Evolutionary conservation across 108 stramenopile species (phyloP), one percentile per base, ranked within the genome.

Genomic region (Cyclotella baltica): DNA sequence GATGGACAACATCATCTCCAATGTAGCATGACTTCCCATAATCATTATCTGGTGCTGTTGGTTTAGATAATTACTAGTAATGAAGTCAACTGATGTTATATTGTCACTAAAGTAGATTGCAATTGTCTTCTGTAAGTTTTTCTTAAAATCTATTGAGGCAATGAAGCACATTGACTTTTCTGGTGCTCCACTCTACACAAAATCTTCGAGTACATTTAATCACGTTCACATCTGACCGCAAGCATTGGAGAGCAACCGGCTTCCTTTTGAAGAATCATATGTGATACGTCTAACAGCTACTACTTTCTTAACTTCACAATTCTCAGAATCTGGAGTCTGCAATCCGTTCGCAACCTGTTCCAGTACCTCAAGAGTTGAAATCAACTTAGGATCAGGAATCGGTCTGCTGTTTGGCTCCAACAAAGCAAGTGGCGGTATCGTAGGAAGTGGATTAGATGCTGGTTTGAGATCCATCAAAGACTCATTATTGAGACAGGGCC

Each of bases 401-500:
- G 51, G 63, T 37, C 62, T 57, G 11, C 46, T 35, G 18, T 55
- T 75, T 33, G 36, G 62, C 34, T 56, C 51, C 27, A 53, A 0
- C 15, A 27, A 40, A 40, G 35, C 36, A 2, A 69, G 33, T 30
- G 67, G 67, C 30, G 72, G 58, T 4, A 37, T 50, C 34, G 30
- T 74, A 34, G 27, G 22, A 46, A 2, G 34, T 30, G 4, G 28
- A 15, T 9, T 51, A 50, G 55, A 8, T 55, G 23, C 10, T 25
- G 1, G 20, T 10, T 55, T 25, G 3, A 55, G 22, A 6, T 25
- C 51, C 4, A 19, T 4, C 4, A 22, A 20, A 52, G n/a, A 10
- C 1, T 25, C 23, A 55, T 6, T 37, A 18, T 51, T 25, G 29
- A 68, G 33, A 30, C 29, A 48, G 23, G 77, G 77, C 77, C 77